Evolutionary conservation across 1,139 yeast species (phyloP).

Genomic region (Saccharomyces hybrid): DNA sequence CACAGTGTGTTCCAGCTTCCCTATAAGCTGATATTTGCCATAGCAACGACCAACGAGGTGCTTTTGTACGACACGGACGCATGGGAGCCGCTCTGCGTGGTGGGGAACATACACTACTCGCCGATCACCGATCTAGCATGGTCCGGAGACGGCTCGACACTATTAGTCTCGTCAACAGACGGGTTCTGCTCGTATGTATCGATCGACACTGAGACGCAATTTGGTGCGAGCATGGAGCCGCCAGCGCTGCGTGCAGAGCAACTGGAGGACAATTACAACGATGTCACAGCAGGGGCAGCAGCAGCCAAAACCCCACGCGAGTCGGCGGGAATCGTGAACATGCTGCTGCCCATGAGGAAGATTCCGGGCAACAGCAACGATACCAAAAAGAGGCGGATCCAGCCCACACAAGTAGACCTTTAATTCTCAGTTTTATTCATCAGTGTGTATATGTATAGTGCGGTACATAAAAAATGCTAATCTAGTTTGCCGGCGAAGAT

Average conservation of each 20-base stretch:
- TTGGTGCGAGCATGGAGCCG: background rate
- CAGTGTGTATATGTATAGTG: background rate
- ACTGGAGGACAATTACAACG: background rate
- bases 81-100: constrained; percentile 60
- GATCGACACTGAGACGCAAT: constrained; percentile 35
- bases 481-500: constrained; percentile 34
- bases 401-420: background rate
- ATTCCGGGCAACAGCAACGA: constrained; percentile 1
- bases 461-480: background rate
- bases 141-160: constrained; percentile 64
- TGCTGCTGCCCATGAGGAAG: constrained; percentile 18
- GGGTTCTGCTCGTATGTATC: constrained; percentile 76
- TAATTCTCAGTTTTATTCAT: background rate
- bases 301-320: background rate
- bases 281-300: too few relatives aligned
- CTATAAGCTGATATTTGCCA: constrained; percentile 80
- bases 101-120: constrained; percentile 77
- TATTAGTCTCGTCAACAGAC: constrained; percentile 79
- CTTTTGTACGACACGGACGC: constrained; percentile 73
- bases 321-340: constrained; percentile 14
- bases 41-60: constrained; percentile 85
- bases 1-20: constrained; percentile 39
- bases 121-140: constrained; percentile 83
- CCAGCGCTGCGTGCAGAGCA: background rate
- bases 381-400: background rate